Evolutionary conservation across 306 rosid species (phyloP).

Genomic region (Purshia tridentata): DNA sequence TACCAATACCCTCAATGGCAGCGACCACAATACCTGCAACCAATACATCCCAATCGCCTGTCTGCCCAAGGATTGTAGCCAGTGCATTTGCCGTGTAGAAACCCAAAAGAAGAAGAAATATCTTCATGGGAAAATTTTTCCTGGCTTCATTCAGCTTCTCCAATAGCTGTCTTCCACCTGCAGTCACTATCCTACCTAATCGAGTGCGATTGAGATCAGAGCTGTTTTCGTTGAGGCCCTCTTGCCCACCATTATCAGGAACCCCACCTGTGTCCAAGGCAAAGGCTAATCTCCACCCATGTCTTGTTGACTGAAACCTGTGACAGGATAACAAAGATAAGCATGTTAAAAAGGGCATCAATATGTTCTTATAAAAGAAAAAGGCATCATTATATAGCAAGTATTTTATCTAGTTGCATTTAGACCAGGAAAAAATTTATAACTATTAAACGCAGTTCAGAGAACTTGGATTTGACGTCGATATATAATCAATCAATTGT

Average conservation of each 20-base stretch:
- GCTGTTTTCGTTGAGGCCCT: slow-evolving; percentile 45
- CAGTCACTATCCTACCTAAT: slow-evolving; percentile 80
- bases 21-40: slow-evolving; percentile 97
- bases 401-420: background rate
- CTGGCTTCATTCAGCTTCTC: slow-evolving; percentile 80
- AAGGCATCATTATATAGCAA: background rate
- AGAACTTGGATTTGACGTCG: background rate
- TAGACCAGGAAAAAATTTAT: slow-evolving; percentile 4
- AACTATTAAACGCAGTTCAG: background rate
- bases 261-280: slow-evolving; percentile 84
- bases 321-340: slow-evolving; percentile 28
- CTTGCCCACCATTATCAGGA: slow-evolving; percentile 61
- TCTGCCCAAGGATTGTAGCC: slow-evolving; percentile 97
- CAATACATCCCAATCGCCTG: slow-evolving; percentile 95
- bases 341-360: slow-evolving; percentile 24
- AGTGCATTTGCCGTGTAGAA: slow-evolving; percentile 97
- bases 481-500: background rate
- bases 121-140: slow-evolving; percentile 81
- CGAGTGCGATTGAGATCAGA: slow-evolving; percentile 76
- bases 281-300: slow-evolving; percentile 57
- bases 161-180: slow-evolving; percentile 80
- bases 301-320: slow-evolving; percentile 61
- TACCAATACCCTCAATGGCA: slow-evolving; percentile 91
- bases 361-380: background rate
- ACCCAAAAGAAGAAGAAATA: slow-evolving; percentile 89